Base-by-base conservation (phyloP, 2,329 filamentous ascomycete genomes). In the Bipolaris zeicola region DNA sequence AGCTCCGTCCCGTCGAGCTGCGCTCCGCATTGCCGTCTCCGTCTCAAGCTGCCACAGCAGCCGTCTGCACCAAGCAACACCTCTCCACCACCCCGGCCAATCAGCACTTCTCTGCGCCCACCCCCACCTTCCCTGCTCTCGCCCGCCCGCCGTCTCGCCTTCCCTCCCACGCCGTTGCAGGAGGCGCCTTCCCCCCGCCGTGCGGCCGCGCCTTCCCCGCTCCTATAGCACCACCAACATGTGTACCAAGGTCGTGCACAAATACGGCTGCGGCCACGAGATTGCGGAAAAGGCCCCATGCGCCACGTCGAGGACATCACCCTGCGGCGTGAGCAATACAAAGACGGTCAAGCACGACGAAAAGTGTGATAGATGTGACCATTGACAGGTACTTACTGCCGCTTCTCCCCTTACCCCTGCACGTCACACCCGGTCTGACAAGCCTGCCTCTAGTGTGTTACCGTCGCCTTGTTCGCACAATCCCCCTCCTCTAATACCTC, bases 241-340 rank as follows among this genome's bases (percentile, higher is more conserved):
- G 79, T 82, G 80, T 69, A 79, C 75, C 55, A 73, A 78, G 67
- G 74, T 81, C 62, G 74, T 79, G 63, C 79, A 81, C 72, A 68
- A 70, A 51, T 82, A 81, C 69, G 71, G 74, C 64, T 82, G 80
- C 68, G 78, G 77, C 63, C 79, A 81, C 67, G 71, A 74, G 56
- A 71, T 74, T 37, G 65, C 71, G 45, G 78, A 80, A 55, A 77
- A 75, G 60, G 78, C 79, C 22, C 72, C 75, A 20, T 82, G 80
- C 70, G 79, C 79, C n/a, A 75, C 73, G 11, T 81, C 79, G 48
- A 77, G 76, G 70, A 73, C 70, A 57, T 66, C 71, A n/a, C 68
- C 68, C 39, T 80, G 78, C 71, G 68, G 68, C 50, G 75, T 73
- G 51, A 64, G 73, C 63, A 80, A 77, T 57, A 74, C 74, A 56